Percentiles rank a stretch among this genome's conserved stretches.
phyloP scores from a whole-genome alignment of 495 filamentous ascomycete genomes.

The Neurospora intermedia region DNA sequence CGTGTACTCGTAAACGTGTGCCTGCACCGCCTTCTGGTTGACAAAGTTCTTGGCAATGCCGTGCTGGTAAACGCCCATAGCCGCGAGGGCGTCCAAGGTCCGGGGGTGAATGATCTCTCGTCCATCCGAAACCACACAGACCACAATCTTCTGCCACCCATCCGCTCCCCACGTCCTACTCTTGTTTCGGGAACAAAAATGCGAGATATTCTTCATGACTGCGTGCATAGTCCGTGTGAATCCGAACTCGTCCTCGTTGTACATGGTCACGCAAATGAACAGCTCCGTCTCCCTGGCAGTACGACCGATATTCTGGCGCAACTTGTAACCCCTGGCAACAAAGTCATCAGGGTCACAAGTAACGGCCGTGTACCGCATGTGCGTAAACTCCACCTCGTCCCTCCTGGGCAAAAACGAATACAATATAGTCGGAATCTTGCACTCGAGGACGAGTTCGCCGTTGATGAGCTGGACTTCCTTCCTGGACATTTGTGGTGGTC shows the following conservation, averaged over 20 bases:
- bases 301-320: constrained; percentile 86
- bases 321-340: constrained; percentile 72
- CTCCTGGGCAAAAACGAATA: constrained; percentile 88
- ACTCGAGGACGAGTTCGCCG: constrained; percentile 93
- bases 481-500: constrained; percentile 78
- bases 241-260: constrained; percentile 93
- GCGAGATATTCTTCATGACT: constrained; percentile 93
- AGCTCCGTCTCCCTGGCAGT: constrained; percentile 91
- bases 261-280: constrained; percentile 98
- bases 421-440: constrained; percentile 96
- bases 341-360: constrained; percentile 98
- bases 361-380: constrained; percentile 99
- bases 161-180: constrained; percentile 93
- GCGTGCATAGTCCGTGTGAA: constrained; percentile 99
- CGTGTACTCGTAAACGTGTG: constrained; percentile 97
- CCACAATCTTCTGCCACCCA: constrained; percentile 99
- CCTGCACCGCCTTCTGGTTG: constrained; percentile 73
- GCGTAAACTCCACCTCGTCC: constrained; percentile 93
- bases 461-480: constrained; percentile 95
- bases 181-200: constrained; percentile 89
- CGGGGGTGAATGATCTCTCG: constrained; percentile 88
- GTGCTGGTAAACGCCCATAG: constrained; percentile 97
- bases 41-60: constrained; percentile 98
- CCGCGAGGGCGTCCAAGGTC: constrained; percentile 89
- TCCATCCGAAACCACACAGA: constrained; percentile 91